phyloP scores from a whole-genome alignment of 1,139 yeast genomes.

The Suhomyces chickasaworum region DNA sequence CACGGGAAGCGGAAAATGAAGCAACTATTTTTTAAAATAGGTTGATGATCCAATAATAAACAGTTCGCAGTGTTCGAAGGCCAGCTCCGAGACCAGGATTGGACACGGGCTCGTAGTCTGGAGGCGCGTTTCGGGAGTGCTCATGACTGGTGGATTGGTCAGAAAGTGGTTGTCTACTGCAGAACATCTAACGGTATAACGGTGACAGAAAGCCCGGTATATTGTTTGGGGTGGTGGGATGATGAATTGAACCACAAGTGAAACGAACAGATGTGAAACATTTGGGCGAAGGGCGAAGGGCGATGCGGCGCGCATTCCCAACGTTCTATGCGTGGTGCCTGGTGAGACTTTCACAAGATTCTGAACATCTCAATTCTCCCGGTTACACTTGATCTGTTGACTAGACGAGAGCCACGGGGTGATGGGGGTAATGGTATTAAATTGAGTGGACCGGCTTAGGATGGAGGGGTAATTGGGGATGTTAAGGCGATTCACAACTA shows the following conservation, averaged over 20 bases:
- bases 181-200: background rate
- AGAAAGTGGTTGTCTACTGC: background rate
- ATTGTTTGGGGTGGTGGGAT: background rate
- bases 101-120: background rate
- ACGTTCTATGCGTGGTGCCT: background rate
- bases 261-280: background rate
- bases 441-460: too few species aligned
- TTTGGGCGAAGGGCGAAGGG: too few species aligned
- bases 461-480: too few species aligned
- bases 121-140: background rate
- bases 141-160: background rate
- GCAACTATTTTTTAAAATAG: background rate
- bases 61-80: background rate
- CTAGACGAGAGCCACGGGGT: too few species aligned
- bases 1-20: background rate
- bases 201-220: background rate
- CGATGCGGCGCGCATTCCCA: conserved; percentile 1
- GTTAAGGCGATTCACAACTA: too few species aligned
- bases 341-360: background rate
- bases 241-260: background rate
- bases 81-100: background rate
- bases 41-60: background rate
- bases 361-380: too few species aligned
- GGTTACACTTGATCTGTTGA: too few species aligned
- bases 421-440: too few species aligned